Evolutionary conservation across 2,329 filamentous ascomycete species (phyloP).

Genomic region (Trichoderma afroharzianum): DNA sequence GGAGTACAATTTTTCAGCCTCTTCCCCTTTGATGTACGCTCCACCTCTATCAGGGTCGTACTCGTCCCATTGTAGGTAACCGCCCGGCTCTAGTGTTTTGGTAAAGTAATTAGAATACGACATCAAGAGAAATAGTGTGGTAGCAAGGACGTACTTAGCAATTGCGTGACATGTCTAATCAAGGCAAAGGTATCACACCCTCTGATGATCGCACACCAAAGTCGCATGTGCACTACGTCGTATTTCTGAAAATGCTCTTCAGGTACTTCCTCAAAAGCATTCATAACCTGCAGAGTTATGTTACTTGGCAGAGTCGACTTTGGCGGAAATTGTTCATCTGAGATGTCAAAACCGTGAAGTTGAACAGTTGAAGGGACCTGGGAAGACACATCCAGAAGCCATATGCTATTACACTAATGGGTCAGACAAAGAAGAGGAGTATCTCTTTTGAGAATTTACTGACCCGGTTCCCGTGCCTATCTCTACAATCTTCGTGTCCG

Average conservation of each 20-base stretch:
- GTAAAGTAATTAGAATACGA: not conserved
- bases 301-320: not conserved
- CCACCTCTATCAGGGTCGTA: not conserved
- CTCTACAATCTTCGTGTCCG: slow-evolving; percentile 6
- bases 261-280: not conserved
- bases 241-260: not conserved
- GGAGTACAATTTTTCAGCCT: not conserved
- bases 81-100: not conserved
- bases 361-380: slow-evolving; percentile 9
- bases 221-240: not conserved
- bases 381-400: slow-evolving; percentile 5
- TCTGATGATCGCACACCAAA: not conserved
- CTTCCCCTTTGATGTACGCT: not conserved
- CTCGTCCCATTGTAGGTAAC: not conserved
- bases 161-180: not conserved
- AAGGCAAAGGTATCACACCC: not conserved
- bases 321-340: not conserved
- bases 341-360: slow-evolving; percentile 11
- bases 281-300: not conserved
- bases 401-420: not conserved
- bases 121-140: not conserved
- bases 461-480: slow-evolving; percentile 11
- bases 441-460: not conserved
- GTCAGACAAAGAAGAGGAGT: not conserved
- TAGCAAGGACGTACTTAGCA: not conserved